Evolutionary conservation across 2,329 filamentous ascomycete species (phyloP).

Genomic region (Metarhizium guizhouense): DNA sequence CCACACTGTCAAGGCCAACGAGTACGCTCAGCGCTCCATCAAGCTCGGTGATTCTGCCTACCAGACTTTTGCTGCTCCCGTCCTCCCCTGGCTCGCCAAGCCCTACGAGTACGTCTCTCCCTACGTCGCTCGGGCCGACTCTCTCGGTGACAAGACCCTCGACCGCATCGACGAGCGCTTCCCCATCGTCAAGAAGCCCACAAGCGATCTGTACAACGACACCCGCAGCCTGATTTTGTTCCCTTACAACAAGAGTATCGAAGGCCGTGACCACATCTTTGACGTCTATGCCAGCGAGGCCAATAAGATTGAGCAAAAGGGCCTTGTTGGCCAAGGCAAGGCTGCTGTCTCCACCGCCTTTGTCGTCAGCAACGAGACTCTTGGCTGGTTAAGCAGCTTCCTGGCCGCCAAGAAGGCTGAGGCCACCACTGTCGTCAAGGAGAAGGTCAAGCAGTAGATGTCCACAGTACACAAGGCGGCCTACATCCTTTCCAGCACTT

Average conservation of each 20-base stretch:
- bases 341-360: conserved; percentile 60
- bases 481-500: neutral
- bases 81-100: conserved; percentile 61
- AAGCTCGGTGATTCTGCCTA: conserved; percentile 67
- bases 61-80: conserved; percentile 64
- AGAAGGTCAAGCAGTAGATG: conserved; percentile 38
- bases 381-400: conserved; percentile 51
- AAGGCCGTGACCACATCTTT: conserved; percentile 54
- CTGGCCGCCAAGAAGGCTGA: conserved; percentile 55
- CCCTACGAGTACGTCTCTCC: conserved; percentile 78
- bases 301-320: conserved; percentile 56
- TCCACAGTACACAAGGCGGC: neutral
- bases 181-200: conserved; percentile 68
- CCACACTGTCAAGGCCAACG: conserved; percentile 69
- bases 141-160: conserved; percentile 64
- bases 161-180: conserved; percentile 60
- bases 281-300: conserved; percentile 48
- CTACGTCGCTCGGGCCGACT: conserved; percentile 76
- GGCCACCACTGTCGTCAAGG: conserved; percentile 48
- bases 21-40: conserved; percentile 76
- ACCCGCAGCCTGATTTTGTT: conserved; percentile 53
- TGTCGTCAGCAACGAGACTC: conserved; percentile 55
- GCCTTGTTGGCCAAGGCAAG: conserved; percentile 59
- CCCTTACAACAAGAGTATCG: conserved; percentile 52
- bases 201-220: conserved; percentile 57